Conservation (phyloP, 352 stramenopile genomes). For the Phytophthora litchii region DNA sequence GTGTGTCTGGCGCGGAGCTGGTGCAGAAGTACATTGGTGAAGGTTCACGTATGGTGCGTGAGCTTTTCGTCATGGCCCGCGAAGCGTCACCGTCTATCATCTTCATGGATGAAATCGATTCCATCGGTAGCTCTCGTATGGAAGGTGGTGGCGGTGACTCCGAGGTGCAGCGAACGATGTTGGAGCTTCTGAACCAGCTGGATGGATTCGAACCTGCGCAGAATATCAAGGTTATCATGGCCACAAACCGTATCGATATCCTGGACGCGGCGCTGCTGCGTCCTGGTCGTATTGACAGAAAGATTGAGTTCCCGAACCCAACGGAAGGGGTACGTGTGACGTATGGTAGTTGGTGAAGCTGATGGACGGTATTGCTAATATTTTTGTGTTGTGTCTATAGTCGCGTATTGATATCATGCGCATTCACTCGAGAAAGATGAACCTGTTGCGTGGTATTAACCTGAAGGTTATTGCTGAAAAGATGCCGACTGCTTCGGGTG, state of each 20-base stretch:
- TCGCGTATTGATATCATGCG: constrained; percentile 97
- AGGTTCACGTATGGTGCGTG: constrained; percentile 98
- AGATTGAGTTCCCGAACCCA: constrained; percentile 99
- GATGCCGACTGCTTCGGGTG: constrained; percentile 97
- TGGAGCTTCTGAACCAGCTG: constrained; percentile 99
- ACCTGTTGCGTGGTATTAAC: constrained; percentile 98
- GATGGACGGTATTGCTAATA: constrained; percentile 14
- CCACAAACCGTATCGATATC: constrained; percentile 99
- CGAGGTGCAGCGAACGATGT: constrained; percentile 99
- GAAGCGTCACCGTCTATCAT: constrained; percentile 99
- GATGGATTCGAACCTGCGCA: constrained; percentile 96
- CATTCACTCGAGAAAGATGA: constrained; percentile 99
- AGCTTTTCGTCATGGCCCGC: constrained; percentile 99
- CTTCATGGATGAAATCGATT: constrained; percentile 99
- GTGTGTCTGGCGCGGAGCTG: constrained; percentile 98
- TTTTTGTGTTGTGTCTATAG: constrained; percentile 40
- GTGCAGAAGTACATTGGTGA: constrained; percentile 99
- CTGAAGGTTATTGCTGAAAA: constrained; percentile 98
- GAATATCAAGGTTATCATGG: constrained; percentile 99
- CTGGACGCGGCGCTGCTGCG: constrained; percentile 96
- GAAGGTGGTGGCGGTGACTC: constrained; percentile 95
- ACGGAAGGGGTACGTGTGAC: constrained; percentile 88
- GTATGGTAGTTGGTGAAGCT: background rate
- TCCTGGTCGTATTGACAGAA: constrained; percentile 98
- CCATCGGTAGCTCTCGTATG: constrained; percentile 95